Evolutionary conservation across 192 early-diverging fungal species (phyloP), one percentile per base, ranked within the genome.

Genomic region (Coemansia sp.): DNA sequence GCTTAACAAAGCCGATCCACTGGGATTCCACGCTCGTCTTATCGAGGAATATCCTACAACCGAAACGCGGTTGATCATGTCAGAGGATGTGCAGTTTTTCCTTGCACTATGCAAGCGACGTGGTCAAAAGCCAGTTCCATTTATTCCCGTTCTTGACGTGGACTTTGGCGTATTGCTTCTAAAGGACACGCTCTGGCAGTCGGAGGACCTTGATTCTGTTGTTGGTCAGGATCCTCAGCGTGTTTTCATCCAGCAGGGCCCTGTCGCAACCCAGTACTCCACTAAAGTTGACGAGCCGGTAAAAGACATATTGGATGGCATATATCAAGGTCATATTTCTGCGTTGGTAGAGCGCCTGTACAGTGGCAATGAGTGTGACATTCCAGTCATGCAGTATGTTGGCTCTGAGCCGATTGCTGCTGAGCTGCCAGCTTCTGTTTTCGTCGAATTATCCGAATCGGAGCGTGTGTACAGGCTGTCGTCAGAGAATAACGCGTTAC

Each of bases 111-210:
- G 64, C 38, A 56, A 85, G 30, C 85, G 85, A 3, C 50, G 88
- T 51, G 88, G 86, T 52, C 87, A 91, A 66, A 97, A 93, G 78
- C 93, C 93, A 16, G 89, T n/a, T n/a, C n/a, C n/a, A n/a, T n/a
- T n/a, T n/a, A n/a, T n/a, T n/a, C n/a, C n/a, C n/a, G n/a, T n/a
- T 93, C 73, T 97, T 27, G 93, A 95, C 68, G 88, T 89, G 60
- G 89, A 92, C 79, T 93, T 97, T 82, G 90, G 92, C 61, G 83
- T 89, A 38, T 92, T 93, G 92, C 88, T 95, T 81, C 93, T 90
- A 82, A 95, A 95, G 84, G 90, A 94, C 72, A 91, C 88, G n/a
- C 73, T 92, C 24, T 95, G 93, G 93, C 91, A 93, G 71, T 88
- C 90, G 5, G 93, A 97, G 72, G 88, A 94, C 64, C 73, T 95